Base-by-base conservation (phyloP, 768 basidiomycete species). In the Naganishia antarctica region DNA sequence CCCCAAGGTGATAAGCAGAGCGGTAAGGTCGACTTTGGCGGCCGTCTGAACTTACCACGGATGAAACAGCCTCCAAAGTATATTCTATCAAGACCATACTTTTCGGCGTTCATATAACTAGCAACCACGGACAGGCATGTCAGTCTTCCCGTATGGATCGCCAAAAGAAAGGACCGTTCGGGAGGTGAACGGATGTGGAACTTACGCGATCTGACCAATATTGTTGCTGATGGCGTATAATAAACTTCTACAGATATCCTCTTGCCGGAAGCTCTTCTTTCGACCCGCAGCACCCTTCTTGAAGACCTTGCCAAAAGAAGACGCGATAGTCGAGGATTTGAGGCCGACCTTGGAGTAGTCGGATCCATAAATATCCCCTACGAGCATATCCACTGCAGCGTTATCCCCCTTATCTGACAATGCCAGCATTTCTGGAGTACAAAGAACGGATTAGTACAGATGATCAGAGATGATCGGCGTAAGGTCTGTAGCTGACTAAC, bases 1-100 rank as follows among this genome's bases (percentile, higher is more conserved):
- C 8, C 21, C n/a, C 32, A 41, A 92, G 25, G 28, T 1, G 15
- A 18, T 49, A 23, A 29, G 1, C 16, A 50, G 34, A 44, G 9
- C 12, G 28, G 46, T 1, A 31, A 61, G 46, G 29, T 15, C 18
- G 21, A 18, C 47, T 8, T 28, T 28, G 26, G 41, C 77, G 85
- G 63, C 70, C 91, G 90, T 23, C 2, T 16, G 13, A 21, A 37
- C 53, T 40, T 23, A 57, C 53, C 94, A 82, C 96, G 84, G 78
- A 99, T 99, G 80, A 97, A 99, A 79, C 90, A 97, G 2, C 96
- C 96, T 26, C 96, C 93, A 82, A 98, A 99, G 81, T 97, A 99
- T 69, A 99, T 98, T 74, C 90, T 85, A 71, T 96, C 90, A 65
- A 99, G 78, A 70, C 89, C 87, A 77, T 98, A 96, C 81, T 98